Evolutionary conservation across 345 rosid genomes (phyloP).

Genomic region (Punica granatum): DNA sequence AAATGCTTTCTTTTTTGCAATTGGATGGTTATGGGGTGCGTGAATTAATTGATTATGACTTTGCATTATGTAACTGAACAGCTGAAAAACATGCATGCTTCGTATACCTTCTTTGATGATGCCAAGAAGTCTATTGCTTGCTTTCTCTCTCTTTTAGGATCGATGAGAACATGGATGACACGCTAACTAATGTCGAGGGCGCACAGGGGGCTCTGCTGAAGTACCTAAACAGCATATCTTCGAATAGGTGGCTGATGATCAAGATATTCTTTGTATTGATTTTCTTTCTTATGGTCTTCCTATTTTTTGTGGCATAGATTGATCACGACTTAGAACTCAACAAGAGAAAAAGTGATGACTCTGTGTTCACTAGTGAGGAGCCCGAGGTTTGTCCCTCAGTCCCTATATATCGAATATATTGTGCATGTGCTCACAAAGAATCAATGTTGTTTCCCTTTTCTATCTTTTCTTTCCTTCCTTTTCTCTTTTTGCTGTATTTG

Average conservation of each 20-base stretch:
- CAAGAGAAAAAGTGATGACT: conserved; percentile 7
- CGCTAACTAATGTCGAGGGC: conserved; percentile 36
- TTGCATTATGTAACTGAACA: too few species aligned
- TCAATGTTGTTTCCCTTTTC: not conserved
- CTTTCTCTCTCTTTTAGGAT: conserved; percentile 21
- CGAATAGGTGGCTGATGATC: conserved; percentile 42
- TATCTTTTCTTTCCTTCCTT: not conserved
- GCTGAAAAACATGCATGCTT: too few species aligned
- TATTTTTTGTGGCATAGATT: conserved; percentile 38
- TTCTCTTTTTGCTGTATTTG: not conserved
- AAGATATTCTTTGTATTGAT: conserved; percentile 39
- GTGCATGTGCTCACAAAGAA: not conserved
- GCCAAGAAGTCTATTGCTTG: too few species aligned
- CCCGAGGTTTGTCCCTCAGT: not conserved
- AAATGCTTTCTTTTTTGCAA: not conserved
- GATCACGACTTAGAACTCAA: conserved; percentile 7
- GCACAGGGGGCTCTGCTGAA: conserved; percentile 39
- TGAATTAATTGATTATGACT: too few species aligned
- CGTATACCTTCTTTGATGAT: too few species aligned
- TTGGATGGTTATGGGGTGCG: not conserved
- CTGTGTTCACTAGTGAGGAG: not conserved
- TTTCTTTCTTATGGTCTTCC: conserved; percentile 39
- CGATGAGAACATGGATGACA: conserved; percentile 43
- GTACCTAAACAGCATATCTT: conserved; percentile 37
- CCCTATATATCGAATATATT: not conserved